These are phyloP conservation scores for Chenopodium quinoa DNA, from an alignment of 148 eudicot genomes.

Conservation along the genomic window DNA sequence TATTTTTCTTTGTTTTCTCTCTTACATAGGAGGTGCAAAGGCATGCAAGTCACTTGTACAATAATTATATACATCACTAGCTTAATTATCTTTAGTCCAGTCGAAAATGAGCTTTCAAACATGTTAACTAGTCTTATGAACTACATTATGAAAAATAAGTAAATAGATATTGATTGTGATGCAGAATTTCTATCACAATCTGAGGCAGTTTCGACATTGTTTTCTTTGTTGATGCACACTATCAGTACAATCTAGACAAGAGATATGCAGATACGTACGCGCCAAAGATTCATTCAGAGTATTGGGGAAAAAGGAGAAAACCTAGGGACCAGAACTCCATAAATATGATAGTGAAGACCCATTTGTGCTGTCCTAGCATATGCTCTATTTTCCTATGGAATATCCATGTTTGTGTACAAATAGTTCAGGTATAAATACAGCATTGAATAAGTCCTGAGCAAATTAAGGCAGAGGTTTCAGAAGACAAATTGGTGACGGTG, in stretches of 20 bases:
- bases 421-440: conserved; percentile 10
- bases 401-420: conserved; percentile 17
- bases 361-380: conserved; percentile 22
- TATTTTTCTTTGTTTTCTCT: not conserved
- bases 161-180: not conserved
- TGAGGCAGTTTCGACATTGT: too few relatives aligned
- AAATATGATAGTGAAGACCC: conserved; percentile 16
- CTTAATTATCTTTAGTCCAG: not conserved
- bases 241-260: not conserved
- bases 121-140: not conserved
- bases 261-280: not conserved
- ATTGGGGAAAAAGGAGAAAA: not conserved
- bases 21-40: not conserved
- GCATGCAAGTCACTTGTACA: not conserved
- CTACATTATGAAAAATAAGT: not conserved
- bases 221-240: not conserved
- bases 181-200: not conserved
- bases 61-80: not conserved
- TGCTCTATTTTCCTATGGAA: conserved; percentile 13
- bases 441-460: not conserved
- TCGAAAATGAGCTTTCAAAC: not conserved
- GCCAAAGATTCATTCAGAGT: not conserved
- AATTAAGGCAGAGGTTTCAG: not conserved
- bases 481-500: conserved; percentile 5
- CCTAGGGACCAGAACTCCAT: conserved; percentile 27